These are phyloP conservation scores for Botrytis sinoallii DNA, from an alignment of 2,329 filamentous ascomycete species.

Conservation along the genomic window DNA sequence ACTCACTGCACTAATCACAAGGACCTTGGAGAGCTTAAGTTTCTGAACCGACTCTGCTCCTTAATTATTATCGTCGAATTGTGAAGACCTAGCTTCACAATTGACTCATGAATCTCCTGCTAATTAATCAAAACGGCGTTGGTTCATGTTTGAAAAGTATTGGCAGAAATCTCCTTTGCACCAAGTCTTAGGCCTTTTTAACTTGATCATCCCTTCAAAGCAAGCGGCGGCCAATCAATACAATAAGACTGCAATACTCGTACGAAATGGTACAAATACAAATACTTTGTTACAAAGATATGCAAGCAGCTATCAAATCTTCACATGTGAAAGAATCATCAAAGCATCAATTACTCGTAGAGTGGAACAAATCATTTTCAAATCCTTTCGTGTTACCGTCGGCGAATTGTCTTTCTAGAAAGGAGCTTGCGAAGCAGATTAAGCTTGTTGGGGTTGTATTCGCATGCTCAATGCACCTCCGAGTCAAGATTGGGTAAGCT, in stretches of 20 bases:
- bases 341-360: background rate
- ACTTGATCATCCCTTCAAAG: background rate
- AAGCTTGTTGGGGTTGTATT: background rate
- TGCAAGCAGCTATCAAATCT: background rate
- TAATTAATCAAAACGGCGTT: background rate
- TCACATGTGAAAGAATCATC: background rate
- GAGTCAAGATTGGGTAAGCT: background rate
- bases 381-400: background rate
- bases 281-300: background rate
- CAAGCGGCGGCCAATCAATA: background rate
- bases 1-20: background rate
- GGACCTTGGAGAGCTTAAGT: background rate
- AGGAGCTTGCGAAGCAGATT: background rate
- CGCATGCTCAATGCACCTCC: constrained; percentile 1
- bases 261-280: background rate
- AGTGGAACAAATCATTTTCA: background rate
- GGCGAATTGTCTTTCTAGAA: constrained; percentile 3
- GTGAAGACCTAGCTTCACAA: background rate
- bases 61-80: background rate
- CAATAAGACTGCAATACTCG: background rate
- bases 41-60: background rate
- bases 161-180: background rate
- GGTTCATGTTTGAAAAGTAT: background rate
- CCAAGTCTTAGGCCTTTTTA: background rate
- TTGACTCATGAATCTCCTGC: background rate